phyloP scores from a whole-genome alignment of 495 filamentous ascomycete genomes.

The Hypoxylon perforatum region DNA sequence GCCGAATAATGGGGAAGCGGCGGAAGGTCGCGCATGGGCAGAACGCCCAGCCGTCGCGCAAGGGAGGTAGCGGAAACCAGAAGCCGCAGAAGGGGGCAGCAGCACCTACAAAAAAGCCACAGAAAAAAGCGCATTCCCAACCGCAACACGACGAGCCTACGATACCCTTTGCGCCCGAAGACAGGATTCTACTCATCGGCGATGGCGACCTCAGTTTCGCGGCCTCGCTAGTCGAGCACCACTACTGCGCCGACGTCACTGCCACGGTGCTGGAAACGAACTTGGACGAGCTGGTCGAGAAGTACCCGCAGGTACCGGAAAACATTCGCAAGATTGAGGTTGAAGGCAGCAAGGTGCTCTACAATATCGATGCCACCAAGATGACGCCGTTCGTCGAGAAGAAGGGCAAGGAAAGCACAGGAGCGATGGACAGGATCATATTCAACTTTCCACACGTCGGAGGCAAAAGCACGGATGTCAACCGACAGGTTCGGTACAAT shows the following conservation, averaged over 20 bases:
- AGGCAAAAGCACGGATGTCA: slow-evolving; percentile 89
- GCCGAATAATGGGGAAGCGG: slow-evolving; percentile 50
- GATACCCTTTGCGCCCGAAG: slow-evolving; percentile 77
- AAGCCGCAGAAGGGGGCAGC: slow-evolving; percentile 29
- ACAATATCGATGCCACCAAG: slow-evolving; percentile 79
- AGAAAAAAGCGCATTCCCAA: slow-evolving; percentile 34
- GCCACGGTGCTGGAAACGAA: slow-evolving; percentile 61
- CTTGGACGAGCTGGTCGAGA: slow-evolving; percentile 62
- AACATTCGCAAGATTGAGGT: slow-evolving; percentile 67
- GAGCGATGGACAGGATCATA: slow-evolving; percentile 77
- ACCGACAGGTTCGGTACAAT: slow-evolving; percentile 91
- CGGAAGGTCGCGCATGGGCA: slow-evolving; percentile 44
- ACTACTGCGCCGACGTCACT: slow-evolving; percentile 73
- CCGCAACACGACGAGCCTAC: slow-evolving; percentile 61
- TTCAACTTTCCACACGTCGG: slow-evolving; percentile 99
- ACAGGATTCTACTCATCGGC: slow-evolving; percentile 85
- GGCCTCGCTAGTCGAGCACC: slow-evolving; percentile 74
- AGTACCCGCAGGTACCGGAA: slow-evolving; percentile 79
- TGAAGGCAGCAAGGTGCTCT: slow-evolving; percentile 65
- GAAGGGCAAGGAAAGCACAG: slow-evolving; percentile 48
- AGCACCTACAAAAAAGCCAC: slow-evolving; percentile 5
- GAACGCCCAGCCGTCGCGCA: slow-evolving; percentile 25
- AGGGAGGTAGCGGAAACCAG: slow-evolving; percentile 2
- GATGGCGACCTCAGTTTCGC: slow-evolving; percentile 97
- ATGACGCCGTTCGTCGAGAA: slow-evolving; percentile 62